These are phyloP conservation scores for Apophysomyces trapeziformis DNA, from an alignment of 371 early-diverging fungal species.

Conservation along the genomic window DNA sequence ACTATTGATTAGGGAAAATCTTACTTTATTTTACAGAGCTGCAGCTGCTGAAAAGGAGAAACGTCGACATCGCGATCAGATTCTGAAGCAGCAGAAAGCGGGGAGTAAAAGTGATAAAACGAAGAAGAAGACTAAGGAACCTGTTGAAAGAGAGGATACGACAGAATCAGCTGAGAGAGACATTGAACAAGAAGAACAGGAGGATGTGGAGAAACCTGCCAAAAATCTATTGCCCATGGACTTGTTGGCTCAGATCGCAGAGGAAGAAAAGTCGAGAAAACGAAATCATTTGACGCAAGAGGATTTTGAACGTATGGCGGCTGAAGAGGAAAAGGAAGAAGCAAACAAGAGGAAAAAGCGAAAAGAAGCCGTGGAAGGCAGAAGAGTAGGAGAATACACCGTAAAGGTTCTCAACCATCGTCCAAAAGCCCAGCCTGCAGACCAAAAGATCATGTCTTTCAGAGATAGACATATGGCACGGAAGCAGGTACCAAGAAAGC, in stretches of 20 bases:
- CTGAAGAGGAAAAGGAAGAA: conserved; percentile 51
- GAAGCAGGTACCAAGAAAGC: conserved; percentile 36
- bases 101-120: conserved; percentile 38
- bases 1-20: too few relatives aligned
- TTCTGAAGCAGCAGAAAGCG: conserved; percentile 52
- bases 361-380: conserved; percentile 21
- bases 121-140: conserved; percentile 1
- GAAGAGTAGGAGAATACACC: conserved; percentile 52
- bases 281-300: conserved; percentile 46
- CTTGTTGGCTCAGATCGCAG: conserved; percentile 37
- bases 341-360: conserved; percentile 27
- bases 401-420: conserved; percentile 51
- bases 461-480: conserved; percentile 32
- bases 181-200: conserved; percentile 23
- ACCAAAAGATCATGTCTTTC: conserved; percentile 30
- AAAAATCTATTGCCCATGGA: conserved; percentile 36
- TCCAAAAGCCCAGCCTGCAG: conserved; percentile 37
- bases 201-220: conserved; percentile 19
- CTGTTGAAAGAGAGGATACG: conserved; percentile 18
- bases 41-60: conserved; percentile 44
- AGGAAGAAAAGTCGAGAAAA: conserved; percentile 46
- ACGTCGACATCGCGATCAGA: conserved; percentile 48
- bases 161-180: conserved; percentile 21
- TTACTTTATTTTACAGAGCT: conserved; percentile 19
- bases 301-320: conserved; percentile 53